Base-by-base conservation (phyloP, 2,329 filamentous ascomycete genomes). In the Cephalotrichum gorgonifer region DNA sequence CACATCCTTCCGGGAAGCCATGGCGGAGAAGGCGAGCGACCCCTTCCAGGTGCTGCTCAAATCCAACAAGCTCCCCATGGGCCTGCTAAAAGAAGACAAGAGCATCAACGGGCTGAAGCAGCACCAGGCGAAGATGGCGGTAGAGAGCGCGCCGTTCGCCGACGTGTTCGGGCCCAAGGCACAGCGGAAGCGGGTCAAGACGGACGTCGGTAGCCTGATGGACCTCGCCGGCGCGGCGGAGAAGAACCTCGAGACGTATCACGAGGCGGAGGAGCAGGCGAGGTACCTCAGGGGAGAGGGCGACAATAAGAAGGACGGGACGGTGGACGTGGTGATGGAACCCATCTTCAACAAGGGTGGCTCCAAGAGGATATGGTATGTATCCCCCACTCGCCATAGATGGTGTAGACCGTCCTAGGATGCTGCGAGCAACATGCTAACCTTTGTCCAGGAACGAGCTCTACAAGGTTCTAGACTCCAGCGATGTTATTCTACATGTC, bases 11-110 rank as follows among this genome's bases (percentile, higher is more conserved):
- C 83, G 93, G 53, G 85, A 90, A 52, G 93, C 93, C 25, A 91
- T 98, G 68, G 87, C 87, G 39, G 89, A 95, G 66, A 86, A 90
- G 66, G 83, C 87, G 47, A 83, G 83, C 17, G 89, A 98, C 61
- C 93, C 93, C 0, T 96, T 95, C 66, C 85, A 86, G 52, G 93
- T 95, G 52, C 79, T 97, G n/a, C 75, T 98, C 55, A 96, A 96
- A 73, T 86, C 86, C 56, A 97, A 97, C 69, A 97, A 97, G 72
- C 76, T 98, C 44, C 93, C 93, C 38, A 91, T 98, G 88, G 91
- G 83, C 57, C 71, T 98, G 64, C 95, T 98, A 62, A 78, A 82
- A 53, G 91, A 97, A 60, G 79, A 79, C 49, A 82, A 66, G 20
- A 64, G 60, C 43, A 78, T 83, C 57, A 91, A 95, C 59, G 91